Conservation (phyloP, 306 rosid species). For the Pyrus communis region DNA sequence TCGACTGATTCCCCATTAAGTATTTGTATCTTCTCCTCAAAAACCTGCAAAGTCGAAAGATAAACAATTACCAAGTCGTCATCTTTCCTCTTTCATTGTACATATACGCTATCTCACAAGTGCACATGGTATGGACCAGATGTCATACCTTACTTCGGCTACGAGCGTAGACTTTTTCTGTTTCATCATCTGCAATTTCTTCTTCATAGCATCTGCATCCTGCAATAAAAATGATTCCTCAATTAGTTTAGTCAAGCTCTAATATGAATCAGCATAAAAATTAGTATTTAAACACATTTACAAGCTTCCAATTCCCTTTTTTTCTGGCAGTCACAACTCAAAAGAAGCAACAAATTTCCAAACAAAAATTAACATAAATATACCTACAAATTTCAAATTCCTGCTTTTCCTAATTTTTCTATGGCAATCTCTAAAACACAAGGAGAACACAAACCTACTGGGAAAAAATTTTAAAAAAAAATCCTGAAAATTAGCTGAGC, state of each 20-base stretch:
- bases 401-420: neutral
- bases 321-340: too few relatives aligned
- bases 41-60: conserved; percentile 45
- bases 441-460: neutral
- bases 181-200: conserved; percentile 47
- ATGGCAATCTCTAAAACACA: neutral
- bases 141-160: conserved; percentile 72
- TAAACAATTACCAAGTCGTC: neutral
- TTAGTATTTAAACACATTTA: neutral
- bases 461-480: neutral
- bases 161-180: conserved; percentile 51
- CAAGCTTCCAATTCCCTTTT: neutral
- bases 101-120: neutral
- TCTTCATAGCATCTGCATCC: conserved; percentile 65
- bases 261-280: too few relatives aligned
- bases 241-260: conserved; percentile 12
- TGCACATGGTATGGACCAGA: neutral
- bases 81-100: neutral
- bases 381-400: neutral
- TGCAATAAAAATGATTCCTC: conserved; percentile 15
- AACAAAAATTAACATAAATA: neutral
- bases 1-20: conserved; percentile 38
- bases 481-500: neutral
- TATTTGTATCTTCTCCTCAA: conserved; percentile 56
- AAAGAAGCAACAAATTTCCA: neutral